Conservation (phyloP, 1,139 yeast genomes). For the Pneumocystis jirovecii region DNA sequence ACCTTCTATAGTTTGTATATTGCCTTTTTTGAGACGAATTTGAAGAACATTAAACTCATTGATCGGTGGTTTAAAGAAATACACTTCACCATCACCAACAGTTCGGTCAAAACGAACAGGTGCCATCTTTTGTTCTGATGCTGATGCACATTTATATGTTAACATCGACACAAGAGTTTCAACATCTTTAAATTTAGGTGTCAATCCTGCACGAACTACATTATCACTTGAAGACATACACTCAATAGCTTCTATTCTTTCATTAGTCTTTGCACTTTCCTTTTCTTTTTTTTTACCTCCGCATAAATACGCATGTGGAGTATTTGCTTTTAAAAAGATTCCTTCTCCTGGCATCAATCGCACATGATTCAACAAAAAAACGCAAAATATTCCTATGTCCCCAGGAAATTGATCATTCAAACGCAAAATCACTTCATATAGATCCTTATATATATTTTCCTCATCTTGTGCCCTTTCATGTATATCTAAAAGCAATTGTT, state of each 20-base stretch:
- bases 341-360: conserved; percentile 81
- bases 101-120: conserved; percentile 53
- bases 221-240: conserved; percentile 99
- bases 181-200: conserved; percentile 96
- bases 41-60: conserved; percentile 88
- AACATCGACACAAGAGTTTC: conserved; percentile 75
- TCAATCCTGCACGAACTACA: conserved; percentile 95
- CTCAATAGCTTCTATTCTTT: conserved; percentile 60
- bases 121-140: conserved; percentile 82
- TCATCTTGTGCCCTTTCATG: not conserved
- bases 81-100: conserved; percentile 36
- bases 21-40: conserved; percentile 34
- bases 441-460: not conserved
- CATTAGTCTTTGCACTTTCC: not conserved
- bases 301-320: conserved; percentile 91
- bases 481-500: not conserved
- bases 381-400: conserved; percentile 90
- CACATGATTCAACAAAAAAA: conserved; percentile 80
- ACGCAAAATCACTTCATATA: conserved; percentile 44
- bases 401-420: conserved; percentile 78
- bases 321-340: conserved; percentile 89
- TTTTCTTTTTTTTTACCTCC: conserved; percentile 29
- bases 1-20: conserved; percentile 37
- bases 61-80: conserved; percentile 86
- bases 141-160: conserved; percentile 78